Conservation (phyloP, 768 basidiomycete genomes). For the Tricholoma flavovirens region DNA sequence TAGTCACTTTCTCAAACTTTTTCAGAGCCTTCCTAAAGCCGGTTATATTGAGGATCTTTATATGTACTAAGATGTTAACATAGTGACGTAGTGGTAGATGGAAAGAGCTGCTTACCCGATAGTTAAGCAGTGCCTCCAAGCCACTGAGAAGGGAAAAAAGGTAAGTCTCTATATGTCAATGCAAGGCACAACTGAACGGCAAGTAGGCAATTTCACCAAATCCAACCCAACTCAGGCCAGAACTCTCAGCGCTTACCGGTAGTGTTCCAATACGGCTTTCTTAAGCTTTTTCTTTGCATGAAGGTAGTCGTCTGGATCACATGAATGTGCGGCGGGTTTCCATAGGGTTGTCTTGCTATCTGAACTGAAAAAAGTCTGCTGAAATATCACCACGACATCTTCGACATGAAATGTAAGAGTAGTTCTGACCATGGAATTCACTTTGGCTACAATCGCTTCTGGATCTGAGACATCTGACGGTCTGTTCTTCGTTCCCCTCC, state of each 20-base stretch:
- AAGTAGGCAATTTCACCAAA: background rate
- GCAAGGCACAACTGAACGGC: background rate
- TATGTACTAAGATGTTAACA: background rate
- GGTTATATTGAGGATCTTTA: conserved; percentile 78
- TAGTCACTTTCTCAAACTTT: conserved; percentile 80
- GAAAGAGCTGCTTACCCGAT: conserved; percentile 50
- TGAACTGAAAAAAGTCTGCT: background rate
- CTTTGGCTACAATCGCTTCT: background rate
- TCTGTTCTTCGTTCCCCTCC: background rate
- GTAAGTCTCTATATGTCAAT: background rate
- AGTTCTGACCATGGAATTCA: background rate
- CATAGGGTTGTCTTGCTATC: background rate
- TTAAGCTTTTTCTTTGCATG: conserved; percentile 82
- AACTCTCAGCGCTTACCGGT: conserved; percentile 46
- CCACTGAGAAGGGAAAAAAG: conserved; percentile 39
- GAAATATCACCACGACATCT: background rate
- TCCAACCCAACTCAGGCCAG: background rate
- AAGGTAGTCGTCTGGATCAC: conserved; percentile 75
- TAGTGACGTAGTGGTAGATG: background rate
- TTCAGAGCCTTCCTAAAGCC: conserved; percentile 85
- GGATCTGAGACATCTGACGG: background rate
- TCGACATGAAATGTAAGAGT: background rate
- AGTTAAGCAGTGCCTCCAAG: conserved; percentile 82
- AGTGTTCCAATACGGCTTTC: conserved; percentile 78
- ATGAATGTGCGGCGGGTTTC: conserved; percentile 14